Evolutionary conservation across 2,329 filamentous ascomycete species (phyloP).

Genomic region (Botrytis paeoniae): DNA sequence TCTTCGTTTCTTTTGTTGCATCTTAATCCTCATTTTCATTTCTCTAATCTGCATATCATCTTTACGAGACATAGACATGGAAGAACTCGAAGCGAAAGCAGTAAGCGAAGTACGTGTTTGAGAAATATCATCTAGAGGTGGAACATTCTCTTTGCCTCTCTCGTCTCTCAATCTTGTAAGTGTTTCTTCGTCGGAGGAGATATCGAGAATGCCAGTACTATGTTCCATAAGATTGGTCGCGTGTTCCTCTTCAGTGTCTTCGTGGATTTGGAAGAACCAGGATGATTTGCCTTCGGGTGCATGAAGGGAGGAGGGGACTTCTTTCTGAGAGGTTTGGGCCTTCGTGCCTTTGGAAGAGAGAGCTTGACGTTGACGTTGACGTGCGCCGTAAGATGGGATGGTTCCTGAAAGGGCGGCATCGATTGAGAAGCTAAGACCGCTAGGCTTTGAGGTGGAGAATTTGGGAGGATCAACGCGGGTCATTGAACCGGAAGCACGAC

Average conservation of each 20-base stretch:
- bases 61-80: conserved; percentile 28
- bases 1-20: conserved; percentile 36
- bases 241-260: conserved; percentile 86
- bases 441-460: conserved; percentile 51
- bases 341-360: conserved; percentile 27
- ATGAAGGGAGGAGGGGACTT: conserved; percentile 36
- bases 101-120: conserved; percentile 45
- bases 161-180: conserved; percentile 53
- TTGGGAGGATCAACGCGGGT: conserved; percentile 66
- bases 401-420: conserved; percentile 79
- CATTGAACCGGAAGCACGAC: conserved; percentile 55
- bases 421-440: conserved; percentile 67
- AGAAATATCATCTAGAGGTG: conserved; percentile 65
- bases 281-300: conserved; percentile 55
- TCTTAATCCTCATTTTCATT: conserved; percentile 37
- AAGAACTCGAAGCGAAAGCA: conserved; percentile 21
- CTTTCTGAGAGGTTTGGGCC: background rate
- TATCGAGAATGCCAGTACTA: conserved; percentile 80
- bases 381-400: conserved; percentile 58
- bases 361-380: conserved; percentile 36
- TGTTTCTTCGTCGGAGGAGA: conserved; percentile 81
- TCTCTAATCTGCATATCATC: conserved; percentile 28
- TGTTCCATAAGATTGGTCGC: conserved; percentile 93
- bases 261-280: conserved; percentile 94
- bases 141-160: conserved; percentile 89